Base-by-base conservation (phyloP, 345 rosid species). In the Rhizophora apiculata region DNA sequence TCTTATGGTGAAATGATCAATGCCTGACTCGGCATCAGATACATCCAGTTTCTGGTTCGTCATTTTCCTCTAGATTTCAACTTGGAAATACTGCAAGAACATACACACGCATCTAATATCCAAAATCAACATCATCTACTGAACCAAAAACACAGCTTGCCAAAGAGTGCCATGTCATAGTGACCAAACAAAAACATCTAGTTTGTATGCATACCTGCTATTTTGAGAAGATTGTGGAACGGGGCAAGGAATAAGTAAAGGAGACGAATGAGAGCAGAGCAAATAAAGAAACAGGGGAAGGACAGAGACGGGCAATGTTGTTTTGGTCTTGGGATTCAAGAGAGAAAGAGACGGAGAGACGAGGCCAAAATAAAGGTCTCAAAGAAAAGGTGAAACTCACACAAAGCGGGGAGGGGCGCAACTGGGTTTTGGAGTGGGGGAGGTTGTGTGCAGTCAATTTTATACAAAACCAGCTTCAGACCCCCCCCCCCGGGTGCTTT, bases 11-110 rank as follows among this genome's bases (percentile, higher is more conserved):
- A 65, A 56, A 56, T 24, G 46, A 39, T 29, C 54, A 18, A 64
- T 30, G 46, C 62, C 46, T 2, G 65, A 8, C 53, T 70, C 60
- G 9, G 43, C 34, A 51, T 64, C 62, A 6, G 74, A 53, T 7
- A 66, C 32, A 13, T 69, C 62, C 46, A 69, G 60, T 64, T 69
- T 75, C 54, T 69, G 70, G 67, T 75, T 75, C 3, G 71, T 75
- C 79, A 75, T 75, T 53, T 24, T 24, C 60, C 31, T 56, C 60
- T 24, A 10, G 18, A 56, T 43, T 43, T 43, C 49, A 4, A 21
- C 31, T 24, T 24, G 24, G 31, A 56, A 56, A 56, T 56, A 56
- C 60, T 56, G 60, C 6, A 56, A 56, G 22, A 24, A 56, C 16
- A 21, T 3, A 56, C 6, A 0, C 18, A 3, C 13, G 24, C 26